Conservation (phyloP, 768 basidiomycete species). For the Daedaleopsis sinensis region DNA sequence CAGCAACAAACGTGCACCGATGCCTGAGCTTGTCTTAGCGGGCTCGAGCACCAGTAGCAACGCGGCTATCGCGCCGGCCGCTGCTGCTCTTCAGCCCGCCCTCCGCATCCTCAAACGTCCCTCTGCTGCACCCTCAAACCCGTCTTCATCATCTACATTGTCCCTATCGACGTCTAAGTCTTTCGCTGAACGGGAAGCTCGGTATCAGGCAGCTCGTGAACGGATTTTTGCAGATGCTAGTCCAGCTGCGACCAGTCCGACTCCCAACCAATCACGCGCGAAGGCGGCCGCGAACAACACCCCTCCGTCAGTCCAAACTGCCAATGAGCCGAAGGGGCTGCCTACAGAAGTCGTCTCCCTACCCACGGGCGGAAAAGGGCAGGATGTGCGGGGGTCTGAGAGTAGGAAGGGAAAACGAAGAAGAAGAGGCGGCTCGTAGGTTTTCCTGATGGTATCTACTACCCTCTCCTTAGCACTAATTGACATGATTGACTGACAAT, state of each 20-base stretch:
- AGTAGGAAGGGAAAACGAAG: not conserved
- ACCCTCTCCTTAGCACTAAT: too few relatives aligned
- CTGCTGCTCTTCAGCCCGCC: conserved; percentile 59
- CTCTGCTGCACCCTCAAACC: conserved; percentile 30
- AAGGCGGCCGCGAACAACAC: not conserved
- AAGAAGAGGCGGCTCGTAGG: not conserved
- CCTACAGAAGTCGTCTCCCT: not conserved
- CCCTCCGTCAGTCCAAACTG: conserved; percentile 9
- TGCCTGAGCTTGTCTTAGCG: conserved; percentile 64
- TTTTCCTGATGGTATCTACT: too few relatives aligned
- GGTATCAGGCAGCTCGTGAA: conserved; percentile 73
- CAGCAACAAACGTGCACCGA: conserved; percentile 65
- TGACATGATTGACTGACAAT: too few relatives aligned
- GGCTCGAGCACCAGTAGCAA: conserved; percentile 38
- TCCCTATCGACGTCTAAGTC: conserved; percentile 32
- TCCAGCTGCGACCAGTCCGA: not conserved
- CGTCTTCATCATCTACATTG: conserved; percentile 21
- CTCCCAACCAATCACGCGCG: not conserved
- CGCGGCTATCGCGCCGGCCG: conserved; percentile 46
- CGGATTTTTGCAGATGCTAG: conserved; percentile 58
- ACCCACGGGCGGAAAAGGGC: not conserved
- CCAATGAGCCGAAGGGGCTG: conserved; percentile 16
- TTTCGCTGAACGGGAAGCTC: conserved; percentile 68
- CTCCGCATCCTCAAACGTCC: conserved; percentile 79
- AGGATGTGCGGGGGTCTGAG: not conserved